Evolutionary conservation across 495 filamentous ascomycete species (phyloP).

Genomic region (Penicillium paxilli): DNA sequence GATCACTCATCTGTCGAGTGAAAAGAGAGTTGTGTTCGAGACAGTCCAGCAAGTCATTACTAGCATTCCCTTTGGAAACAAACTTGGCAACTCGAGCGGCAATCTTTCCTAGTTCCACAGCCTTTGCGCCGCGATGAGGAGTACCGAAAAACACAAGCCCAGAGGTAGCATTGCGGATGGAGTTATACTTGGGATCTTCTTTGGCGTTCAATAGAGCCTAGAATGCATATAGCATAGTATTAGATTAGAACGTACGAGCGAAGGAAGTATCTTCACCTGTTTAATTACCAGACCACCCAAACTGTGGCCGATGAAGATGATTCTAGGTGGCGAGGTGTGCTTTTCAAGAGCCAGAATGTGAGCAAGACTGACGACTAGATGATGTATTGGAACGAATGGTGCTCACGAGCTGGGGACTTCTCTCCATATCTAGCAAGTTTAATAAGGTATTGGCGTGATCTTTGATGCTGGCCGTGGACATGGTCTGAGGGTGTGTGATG

Average conservation of each 20-base stretch:
- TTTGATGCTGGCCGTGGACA: slow-evolving; percentile 40
- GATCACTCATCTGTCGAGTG: slow-evolving; percentile 38
- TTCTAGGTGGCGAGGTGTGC: slow-evolving; percentile 25
- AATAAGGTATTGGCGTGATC: slow-evolving; percentile 40
- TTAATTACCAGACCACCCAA: slow-evolving; percentile 47
- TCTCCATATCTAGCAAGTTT: slow-evolving; percentile 38
- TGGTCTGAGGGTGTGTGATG: slow-evolving; percentile 36
- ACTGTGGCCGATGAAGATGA: slow-evolving; percentile 50
- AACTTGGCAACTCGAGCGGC: slow-evolving; percentile 37
- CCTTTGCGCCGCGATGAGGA: slow-evolving; percentile 44
- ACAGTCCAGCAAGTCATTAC: slow-evolving; percentile 37
- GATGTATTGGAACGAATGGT: not conserved
- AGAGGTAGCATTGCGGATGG: slow-evolving; percentile 38
- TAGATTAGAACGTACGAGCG: no score
- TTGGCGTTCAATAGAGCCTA: slow-evolving; percentile 44
- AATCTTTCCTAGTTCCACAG: slow-evolving; percentile 39
- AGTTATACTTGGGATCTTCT: slow-evolving; percentile 39
- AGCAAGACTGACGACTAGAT: not conserved
- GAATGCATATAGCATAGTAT: not conserved
- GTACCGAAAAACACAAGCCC: slow-evolving; percentile 50
- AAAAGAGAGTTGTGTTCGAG: slow-evolving; percentile 43
- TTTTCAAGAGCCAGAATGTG: slow-evolving; percentile 3
- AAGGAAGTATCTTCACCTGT: slow-evolving; percentile 31
- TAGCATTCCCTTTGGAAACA: slow-evolving; percentile 33
- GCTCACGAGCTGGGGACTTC: slow-evolving; percentile 25